Base-by-base conservation (phyloP, 331 rosid genomes). In the Spiraea crenata region DNA sequence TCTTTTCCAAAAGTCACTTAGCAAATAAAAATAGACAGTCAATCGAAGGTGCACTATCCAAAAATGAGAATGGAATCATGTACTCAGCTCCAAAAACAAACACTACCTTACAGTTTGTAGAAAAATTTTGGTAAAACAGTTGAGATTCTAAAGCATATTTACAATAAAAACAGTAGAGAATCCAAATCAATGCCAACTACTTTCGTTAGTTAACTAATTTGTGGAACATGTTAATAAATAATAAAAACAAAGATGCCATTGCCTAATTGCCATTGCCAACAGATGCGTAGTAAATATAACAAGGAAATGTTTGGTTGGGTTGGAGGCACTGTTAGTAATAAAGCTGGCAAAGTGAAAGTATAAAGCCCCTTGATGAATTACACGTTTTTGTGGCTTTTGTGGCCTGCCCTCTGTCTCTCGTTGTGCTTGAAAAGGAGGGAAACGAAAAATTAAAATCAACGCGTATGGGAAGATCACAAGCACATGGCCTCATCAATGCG, bases 401-500 rank as follows among this genome's bases (percentile, higher is more conserved):
- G 54, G 64, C 50, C 54, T 62, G 31, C 31, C 31, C 31, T 25
- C 31, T 25, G 1, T 25, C 31, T 25, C 31, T 25, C 31, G 31
- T 35, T 40, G 51, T 8, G 69, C 74, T 65, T 82, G 20, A 63
- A 69, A 46, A 63, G 73, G 68, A 62, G 72, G 19, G 57, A 76
- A 34, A 50, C 38, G 0, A 15, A 25, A 74, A 74, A 54, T 3
- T 55, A 49, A 65, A 38, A 16, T 9, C 38, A 63, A 76, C 82
- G 84, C 83, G 87, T 35, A 57, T 44, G 55, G 68, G 66, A 78
- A 70, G 77, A 75, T 74, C 79, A 57, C 73, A 50, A 72, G 49
- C 90, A 85, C 92, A 76, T 81, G 93, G 60, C 4, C 74, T 76
- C 73, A 84, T 88, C 90, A 88, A 85, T 82, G 78, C 83, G 45